phyloP scores from a whole-genome alignment of 148 eudicot species.

The Rhododendron williamsianum region DNA sequence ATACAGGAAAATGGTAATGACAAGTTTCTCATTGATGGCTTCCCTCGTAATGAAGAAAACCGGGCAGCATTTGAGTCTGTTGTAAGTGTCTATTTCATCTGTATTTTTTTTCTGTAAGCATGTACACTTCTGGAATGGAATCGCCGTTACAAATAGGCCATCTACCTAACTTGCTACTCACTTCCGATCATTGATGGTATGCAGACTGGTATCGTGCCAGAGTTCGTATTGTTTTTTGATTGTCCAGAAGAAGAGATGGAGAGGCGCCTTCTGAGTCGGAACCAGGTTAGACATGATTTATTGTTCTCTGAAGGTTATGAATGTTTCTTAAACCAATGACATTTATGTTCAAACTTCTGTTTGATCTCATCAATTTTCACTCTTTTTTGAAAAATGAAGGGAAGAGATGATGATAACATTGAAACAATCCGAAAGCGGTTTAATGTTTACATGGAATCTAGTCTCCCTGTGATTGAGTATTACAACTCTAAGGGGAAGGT shows the following conservation, averaged over 20 bases:
- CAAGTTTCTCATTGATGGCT: slow-evolving; percentile 79
- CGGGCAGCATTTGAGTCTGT: slow-evolving; percentile 68
- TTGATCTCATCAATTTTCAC: background rate
- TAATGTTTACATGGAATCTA: slow-evolving; percentile 59
- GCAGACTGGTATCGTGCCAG: slow-evolving; percentile 76
- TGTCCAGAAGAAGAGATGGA: slow-evolving; percentile 85
- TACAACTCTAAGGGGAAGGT: slow-evolving; percentile 58
- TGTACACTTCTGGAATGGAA: slow-evolving; percentile 9
- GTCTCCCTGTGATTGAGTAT: slow-evolving; percentile 61
- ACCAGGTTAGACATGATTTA: slow-evolving; percentile 50
- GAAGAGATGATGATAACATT: slow-evolving; percentile 63
- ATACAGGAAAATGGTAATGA: slow-evolving; percentile 55
- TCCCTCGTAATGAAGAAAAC: slow-evolving; percentile 82
- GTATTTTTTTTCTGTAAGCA: background rate
- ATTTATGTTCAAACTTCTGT: background rate
- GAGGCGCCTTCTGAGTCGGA: slow-evolving; percentile 65
- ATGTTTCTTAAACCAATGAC: background rate
- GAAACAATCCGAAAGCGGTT: slow-evolving; percentile 61
- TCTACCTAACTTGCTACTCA: background rate
- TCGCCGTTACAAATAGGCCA: background rate
- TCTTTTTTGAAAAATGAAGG: slow-evolving; percentile 26
- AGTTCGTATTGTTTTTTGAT: slow-evolving; percentile 64
- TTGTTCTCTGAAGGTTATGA: background rate
- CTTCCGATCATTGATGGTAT: slow-evolving; percentile 12
- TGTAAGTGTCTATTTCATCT: slow-evolving; percentile 36